Evolutionary conservation across 805 yeast genomes (phyloP).

Genomic region (Peterozyma xylosa): DNA sequence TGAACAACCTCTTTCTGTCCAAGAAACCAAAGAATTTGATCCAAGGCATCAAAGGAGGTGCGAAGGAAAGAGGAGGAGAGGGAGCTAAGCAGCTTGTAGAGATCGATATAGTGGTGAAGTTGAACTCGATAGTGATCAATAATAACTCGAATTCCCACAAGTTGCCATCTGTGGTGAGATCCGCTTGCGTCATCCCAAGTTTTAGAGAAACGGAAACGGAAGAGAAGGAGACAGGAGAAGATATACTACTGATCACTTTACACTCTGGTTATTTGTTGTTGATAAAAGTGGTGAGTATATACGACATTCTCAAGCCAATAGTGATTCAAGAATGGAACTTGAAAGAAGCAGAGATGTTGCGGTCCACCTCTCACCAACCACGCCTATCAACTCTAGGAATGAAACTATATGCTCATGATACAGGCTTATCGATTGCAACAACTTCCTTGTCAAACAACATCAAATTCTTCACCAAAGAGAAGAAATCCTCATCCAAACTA

Average conservation of each 20-base stretch:
- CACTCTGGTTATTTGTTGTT: conserved; percentile 15
- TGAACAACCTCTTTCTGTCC: neutral
- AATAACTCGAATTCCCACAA: neutral
- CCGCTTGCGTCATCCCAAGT: conserved; percentile 3
- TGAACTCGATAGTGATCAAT: conserved; percentile 2
- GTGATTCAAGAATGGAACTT: conserved; percentile 9
- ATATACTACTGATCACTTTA: conserved; percentile 17
- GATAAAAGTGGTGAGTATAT: conserved; percentile 12
- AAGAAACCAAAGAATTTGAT: neutral
- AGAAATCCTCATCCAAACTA: neutral
- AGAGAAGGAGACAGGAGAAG: conserved; percentile 13
- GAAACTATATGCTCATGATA: conserved; percentile 9
- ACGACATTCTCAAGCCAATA: conserved; percentile 15
- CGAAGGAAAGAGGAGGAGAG: neutral
- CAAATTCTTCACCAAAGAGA: conserved; percentile 1
- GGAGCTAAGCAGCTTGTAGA: neutral
- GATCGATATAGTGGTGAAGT: conserved; percentile 4
- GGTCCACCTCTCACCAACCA: conserved; percentile 6
- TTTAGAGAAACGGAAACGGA: neutral
- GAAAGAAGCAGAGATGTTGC: conserved; percentile 10
- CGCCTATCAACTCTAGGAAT: conserved; percentile 13
- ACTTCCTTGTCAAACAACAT: conserved; percentile 16
- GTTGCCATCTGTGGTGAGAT: conserved; percentile 3
- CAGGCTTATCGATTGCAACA: conserved; percentile 16
- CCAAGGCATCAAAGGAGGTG: neutral